Evolutionary conservation across 1,284 basidiomycete species (phyloP), one percentile per base, ranked within the genome.

Genomic region (Rhodotorula sp.): DNA sequence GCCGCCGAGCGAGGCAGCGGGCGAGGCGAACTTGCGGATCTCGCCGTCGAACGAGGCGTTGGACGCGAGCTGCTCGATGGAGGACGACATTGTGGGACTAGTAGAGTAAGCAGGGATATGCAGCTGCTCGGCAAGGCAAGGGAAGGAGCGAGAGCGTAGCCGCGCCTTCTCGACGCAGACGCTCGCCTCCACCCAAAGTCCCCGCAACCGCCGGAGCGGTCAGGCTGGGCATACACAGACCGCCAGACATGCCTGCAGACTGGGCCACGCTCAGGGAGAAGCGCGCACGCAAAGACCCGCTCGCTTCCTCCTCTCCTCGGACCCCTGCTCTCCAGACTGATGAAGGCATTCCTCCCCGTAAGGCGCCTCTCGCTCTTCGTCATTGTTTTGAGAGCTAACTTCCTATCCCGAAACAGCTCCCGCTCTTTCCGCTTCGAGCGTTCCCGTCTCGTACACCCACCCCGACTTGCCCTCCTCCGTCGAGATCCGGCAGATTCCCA

Each of bases 1-100:
- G 39, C 89, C 89, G 56, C 92, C 93, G 36, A 99, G 88, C 0
- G 87, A 87, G 48, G 84, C 81, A 29, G 91, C 90, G 86, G 90
- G 90, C 82, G 88, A 88, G 81, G 89, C 91, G 86, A 93, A 97
- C 82, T 97, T 97, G 71, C 85, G 86, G 69, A 97, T 81, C 69
- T 86, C 86, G 51, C 94, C 94, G 72, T 86, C 88, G 77, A 90
- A 94, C 36, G 88, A 86, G 81, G 89, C 90, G 86, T 88, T 94
- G 27, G 87, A 84, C 9, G 91, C 90, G n/a, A 91, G 72, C 79
- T 88, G 87, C 76, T 89, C 85, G 74, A 91, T 85, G 4, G 36
- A 25, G 34, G 61, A 13, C 34, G 53, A 55, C 13, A 3, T 41
- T 2, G 21, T 21, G n/a, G 8, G 44, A 32, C 13, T 51, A 13